phyloP scores from a whole-genome alignment of 1,139 yeast species.

The Kazachstania sp. region DNA sequence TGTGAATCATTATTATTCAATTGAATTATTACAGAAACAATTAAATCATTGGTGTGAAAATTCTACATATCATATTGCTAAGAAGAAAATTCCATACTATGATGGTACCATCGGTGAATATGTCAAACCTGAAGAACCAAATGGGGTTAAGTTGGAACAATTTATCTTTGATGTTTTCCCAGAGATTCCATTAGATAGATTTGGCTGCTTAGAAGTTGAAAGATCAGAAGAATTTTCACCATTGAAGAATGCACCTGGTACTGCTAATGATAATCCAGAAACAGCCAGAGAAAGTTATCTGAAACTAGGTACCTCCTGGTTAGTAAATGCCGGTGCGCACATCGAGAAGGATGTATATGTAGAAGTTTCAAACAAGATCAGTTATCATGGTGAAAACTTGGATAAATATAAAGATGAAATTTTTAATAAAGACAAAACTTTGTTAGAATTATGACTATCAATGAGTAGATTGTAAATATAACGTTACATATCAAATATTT shows the following conservation, averaged over 20 bases:
- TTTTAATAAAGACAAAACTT: slow-evolving; percentile 31
- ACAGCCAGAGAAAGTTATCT: slow-evolving; percentile 66
- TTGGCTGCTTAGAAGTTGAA: slow-evolving; percentile 89
- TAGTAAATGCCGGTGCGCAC: slow-evolving; percentile 56
- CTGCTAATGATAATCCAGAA: slow-evolving; percentile 74
- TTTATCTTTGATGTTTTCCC: slow-evolving; percentile 96
- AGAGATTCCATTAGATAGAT: slow-evolving; percentile 57
- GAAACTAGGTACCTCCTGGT: slow-evolving; percentile 70
- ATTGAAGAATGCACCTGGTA: slow-evolving; percentile 81
- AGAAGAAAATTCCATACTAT: slow-evolving; percentile 68
- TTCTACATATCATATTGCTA: slow-evolving; percentile 90
- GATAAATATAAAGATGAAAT: slow-evolving; percentile 46
- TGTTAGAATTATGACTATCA: slow-evolving; percentile 7
- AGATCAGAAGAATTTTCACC: slow-evolving; percentile 86
- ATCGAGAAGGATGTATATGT: slow-evolving; percentile 45
- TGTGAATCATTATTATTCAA: slow-evolving; percentile 92
- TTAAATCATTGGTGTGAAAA: slow-evolving; percentile 65
- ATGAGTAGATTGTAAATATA: background rate
- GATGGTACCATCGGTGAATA: slow-evolving; percentile 42
- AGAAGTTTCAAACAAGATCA: slow-evolving; percentile 70
- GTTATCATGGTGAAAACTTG: slow-evolving; percentile 83
- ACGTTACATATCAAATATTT: background rate
- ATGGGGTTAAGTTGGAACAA: slow-evolving; percentile 93
- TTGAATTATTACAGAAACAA: slow-evolving; percentile 50
- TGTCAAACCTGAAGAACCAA: slow-evolving; percentile 60